Evolutionary conservation across 805 yeast genomes (phyloP), one percentile per base, ranked within the genome.

Genomic region (Candida suzukii): DNA sequence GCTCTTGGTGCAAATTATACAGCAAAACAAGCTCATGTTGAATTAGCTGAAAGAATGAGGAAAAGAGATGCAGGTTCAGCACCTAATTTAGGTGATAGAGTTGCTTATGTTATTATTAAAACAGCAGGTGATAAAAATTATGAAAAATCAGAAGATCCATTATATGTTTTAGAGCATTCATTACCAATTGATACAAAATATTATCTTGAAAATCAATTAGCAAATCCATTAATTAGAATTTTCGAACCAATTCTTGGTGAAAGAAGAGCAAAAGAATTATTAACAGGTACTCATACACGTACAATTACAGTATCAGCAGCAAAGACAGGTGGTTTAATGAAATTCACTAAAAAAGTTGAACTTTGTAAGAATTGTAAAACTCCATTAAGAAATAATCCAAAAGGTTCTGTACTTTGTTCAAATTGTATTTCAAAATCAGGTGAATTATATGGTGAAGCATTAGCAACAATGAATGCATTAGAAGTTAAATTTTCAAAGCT

Each of bases 41-140:
- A 91, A 51, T 72, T 93, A 35, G 96, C 99, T 0, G 96, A 90
- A 54, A 73, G 97, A 52, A 93, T 93, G 97, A 75, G 80, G 41
- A 88, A 88, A 58, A 82, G 99, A 69, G 99, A 93, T 57, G 83
- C 95, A 0, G 99, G 99, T 20, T 83, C 95, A 8, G 99, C 99
- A 1, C 99, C 99, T 3, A 80, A 88, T 12, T 73, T 93, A 37
- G 99, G 99, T 43, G 99, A 93, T 59, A 85, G 99, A 65, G 98
- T 93, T 26, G 98, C 98, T 6, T 93, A 91, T 58, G 99, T 93
- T 28, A 90, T 93, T 44, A 83, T 86, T 50, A 77, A 78, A 54
- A 80, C 91, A 0, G 82, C 87, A 5, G 81, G 87, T 39, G 85
- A 87, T 43, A 90, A 88, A 58, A 83, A 90, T 47, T 95, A 90